Base-by-base conservation (phyloP, 1,284 basidiomycete genomes). In the Ceratobasidium papillatum region DNA sequence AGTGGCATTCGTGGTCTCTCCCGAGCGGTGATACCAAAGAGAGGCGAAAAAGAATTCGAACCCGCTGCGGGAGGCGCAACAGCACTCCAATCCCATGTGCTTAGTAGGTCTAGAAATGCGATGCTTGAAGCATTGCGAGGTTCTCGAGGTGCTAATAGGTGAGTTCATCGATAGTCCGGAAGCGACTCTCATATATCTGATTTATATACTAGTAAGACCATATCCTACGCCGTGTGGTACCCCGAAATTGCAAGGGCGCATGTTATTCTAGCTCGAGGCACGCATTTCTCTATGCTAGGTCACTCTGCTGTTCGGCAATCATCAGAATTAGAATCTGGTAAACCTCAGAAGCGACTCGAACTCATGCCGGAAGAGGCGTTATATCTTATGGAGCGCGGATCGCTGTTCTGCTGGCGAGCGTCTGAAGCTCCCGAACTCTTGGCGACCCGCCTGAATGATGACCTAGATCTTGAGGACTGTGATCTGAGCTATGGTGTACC, bases 21-120 rank as follows among this genome's bases (percentile, higher is more conserved):
- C 36, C 52, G 47, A 17, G 87, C 87, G 0, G 81, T 87, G 7
- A 96, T 98, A 71, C 96, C 96, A 11, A 96, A 94, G 81, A 88
- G 96, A 34, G 96, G 96, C 3, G 96, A 98, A 82, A 98, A 98
- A 81, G 95, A 98, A 79, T 99, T 96, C 78, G 96, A 99, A 81
- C 97, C 97, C 2, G 82, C 87, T 78, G 78, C 87, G 69, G 86
- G 89, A 54, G 88, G 93, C 74, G 88, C 89, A 22, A 94, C 94
- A 61, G 90, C 91, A 73, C 85, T 97, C n/a, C 94, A 96, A 78
- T 83, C 89, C 30, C 91, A 94, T 81, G 85, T 91, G 51, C 84
- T 94, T 22, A 89, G 91, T 75, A 86, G 87, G 47, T 86, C 91
- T 63, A 83, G 96, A 65, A 85, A 87, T 74, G 95, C 96, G 9